These are phyloP conservation scores for Kodamaea laetipori DNA, from an alignment of 805 yeast species.

Conservation along the genomic window DNA sequence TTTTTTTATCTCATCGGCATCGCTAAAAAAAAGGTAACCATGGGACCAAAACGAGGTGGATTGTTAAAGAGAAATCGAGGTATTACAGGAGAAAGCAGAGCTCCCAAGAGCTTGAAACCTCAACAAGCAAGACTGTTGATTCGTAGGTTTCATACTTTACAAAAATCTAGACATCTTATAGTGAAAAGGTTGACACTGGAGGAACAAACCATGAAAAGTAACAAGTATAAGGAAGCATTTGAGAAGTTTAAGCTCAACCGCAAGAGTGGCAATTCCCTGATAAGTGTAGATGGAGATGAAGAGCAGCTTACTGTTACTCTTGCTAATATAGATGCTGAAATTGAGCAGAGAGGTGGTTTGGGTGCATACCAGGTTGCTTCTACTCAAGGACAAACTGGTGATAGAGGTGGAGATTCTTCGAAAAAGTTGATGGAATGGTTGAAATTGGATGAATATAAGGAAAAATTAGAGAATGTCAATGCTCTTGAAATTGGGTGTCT, in stretches of 20 bases:
- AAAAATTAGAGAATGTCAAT: conserved; percentile 12
- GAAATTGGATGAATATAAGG: conserved; percentile 27
- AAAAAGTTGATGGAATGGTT: conserved; percentile 78
- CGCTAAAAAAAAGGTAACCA: conserved; percentile 2
- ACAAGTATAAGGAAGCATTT: conserved; percentile 3
- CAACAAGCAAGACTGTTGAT: conserved; percentile 72
- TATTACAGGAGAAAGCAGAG: neutral
- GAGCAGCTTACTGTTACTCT: conserved; percentile 23
- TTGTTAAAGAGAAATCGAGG: conserved; percentile 9
- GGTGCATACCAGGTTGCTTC: conserved; percentile 83
- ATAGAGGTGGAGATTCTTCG: conserved; percentile 92
- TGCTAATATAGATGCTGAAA: conserved; percentile 62
- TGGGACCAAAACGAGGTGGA: conserved; percentile 5
- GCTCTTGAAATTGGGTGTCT: conserved; percentile 88
- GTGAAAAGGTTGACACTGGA: conserved; percentile 29
- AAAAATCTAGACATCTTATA: conserved; percentile 54
- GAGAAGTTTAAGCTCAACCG: conserved; percentile 4
- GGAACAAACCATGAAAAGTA: conserved; percentile 6
- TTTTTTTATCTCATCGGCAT: conserved; percentile 10
- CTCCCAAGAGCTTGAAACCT: conserved; percentile 52
- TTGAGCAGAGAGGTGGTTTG: conserved; percentile 71
- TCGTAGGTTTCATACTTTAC: conserved; percentile 71
- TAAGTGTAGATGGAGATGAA: conserved; percentile 3
- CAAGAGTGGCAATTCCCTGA: conserved; percentile 9
- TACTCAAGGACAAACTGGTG: conserved; percentile 72